These are phyloP conservation scores for Protomyces arabidopsidicola DNA, from an alignment of 1,139 yeast species.

Conservation along the genomic window DNA sequence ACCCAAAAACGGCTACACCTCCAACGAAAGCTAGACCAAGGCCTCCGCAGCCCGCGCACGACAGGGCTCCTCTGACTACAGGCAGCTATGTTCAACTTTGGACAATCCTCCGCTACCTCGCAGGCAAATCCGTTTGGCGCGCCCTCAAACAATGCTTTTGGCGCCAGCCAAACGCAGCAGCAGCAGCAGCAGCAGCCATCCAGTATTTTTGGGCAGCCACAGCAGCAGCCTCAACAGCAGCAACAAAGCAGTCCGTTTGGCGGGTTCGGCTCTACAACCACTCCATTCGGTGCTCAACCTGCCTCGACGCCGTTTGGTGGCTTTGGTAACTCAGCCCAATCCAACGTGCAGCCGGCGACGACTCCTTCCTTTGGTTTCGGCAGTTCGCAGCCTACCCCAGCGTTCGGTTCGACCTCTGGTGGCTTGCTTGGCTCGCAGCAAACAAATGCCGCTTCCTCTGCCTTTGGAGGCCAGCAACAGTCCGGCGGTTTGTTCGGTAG, in stretches of 20 bases:
- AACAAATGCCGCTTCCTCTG: slow-evolving; percentile 30
- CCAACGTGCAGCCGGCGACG: slow-evolving; percentile 37
- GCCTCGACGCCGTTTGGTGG: slow-evolving; percentile 30
- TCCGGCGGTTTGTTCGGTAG: slow-evolving; percentile 14
- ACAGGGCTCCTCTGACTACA: background rate
- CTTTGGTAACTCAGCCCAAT: slow-evolving; percentile 32
- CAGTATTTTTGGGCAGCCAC: background rate
- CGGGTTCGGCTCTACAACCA: slow-evolving; percentile 32
- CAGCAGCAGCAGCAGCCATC: background rate
- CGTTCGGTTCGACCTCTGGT: slow-evolving; percentile 27
- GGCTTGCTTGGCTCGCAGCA: slow-evolving; percentile 41
- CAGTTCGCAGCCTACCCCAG: slow-evolving; percentile 24
- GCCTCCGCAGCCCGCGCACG: background rate
- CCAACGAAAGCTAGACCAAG: background rate
- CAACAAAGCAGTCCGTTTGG: slow-evolving; percentile 27
- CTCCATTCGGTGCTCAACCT: slow-evolving; percentile 37
- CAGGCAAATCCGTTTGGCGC: background rate
- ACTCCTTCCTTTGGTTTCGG: slow-evolving; percentile 34
- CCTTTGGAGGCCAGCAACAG: slow-evolving; percentile 32
- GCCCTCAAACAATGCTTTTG: background rate
- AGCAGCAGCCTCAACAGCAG: slow-evolving; percentile 1
- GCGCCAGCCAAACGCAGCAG: background rate
- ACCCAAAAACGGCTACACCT: background rate
- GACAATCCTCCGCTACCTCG: background rate
- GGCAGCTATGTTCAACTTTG: background rate